Base-by-base conservation (phyloP, 2,329 filamentous ascomycete genomes). In the Hypocreales sp. region DNA sequence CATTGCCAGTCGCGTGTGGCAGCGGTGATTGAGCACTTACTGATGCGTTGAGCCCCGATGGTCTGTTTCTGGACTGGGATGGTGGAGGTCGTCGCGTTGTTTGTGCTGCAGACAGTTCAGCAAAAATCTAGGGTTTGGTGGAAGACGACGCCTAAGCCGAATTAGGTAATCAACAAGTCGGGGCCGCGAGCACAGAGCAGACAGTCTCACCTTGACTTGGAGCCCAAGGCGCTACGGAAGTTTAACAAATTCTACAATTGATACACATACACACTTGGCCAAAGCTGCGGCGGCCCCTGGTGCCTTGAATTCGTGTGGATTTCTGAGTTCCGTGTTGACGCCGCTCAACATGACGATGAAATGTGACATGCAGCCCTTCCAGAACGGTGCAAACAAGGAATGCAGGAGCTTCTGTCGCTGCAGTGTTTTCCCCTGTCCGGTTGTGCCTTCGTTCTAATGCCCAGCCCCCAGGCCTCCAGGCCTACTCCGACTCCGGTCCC, bases 351-450 rank as follows among this genome's bases (percentile, higher is more conserved):
- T 58, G 56, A 61, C 53, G 56, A 59, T 55, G 55, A 55, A 49
- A 58, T 64, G 63, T 69, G 67, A 71, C 67, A 71, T 70, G 72
- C 64, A 72, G 66, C 62, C 58, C 62, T 64, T 64, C 64, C 60
- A 56, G 56, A 60, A 60, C 54, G 48, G 58, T 53, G 62, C 22
- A 27, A 59, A 67, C 67, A 62, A 63, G 55, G 60, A 64, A 62
- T 56, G 56, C 64, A 67, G 65, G 62, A 67, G 62, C 60, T 55
- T 58, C 50, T 49, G 50, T 46, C 44, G 48, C 47, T 40, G 40
- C 47, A 39, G 47, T 47, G 40, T 40, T 40, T 50, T 46, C 47
- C 45, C 40, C 41, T 44, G 41, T 42, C 46, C 42, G 41, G 45
- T 44, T 45, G 40, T 52, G 44, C 44, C 44, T 42, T 45, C 42